Percentiles rank a stretch among this genome's conserved stretches.
phyloP scores from a whole-genome alignment of 306 rosid species.

The Prunus dulcis region DNA sequence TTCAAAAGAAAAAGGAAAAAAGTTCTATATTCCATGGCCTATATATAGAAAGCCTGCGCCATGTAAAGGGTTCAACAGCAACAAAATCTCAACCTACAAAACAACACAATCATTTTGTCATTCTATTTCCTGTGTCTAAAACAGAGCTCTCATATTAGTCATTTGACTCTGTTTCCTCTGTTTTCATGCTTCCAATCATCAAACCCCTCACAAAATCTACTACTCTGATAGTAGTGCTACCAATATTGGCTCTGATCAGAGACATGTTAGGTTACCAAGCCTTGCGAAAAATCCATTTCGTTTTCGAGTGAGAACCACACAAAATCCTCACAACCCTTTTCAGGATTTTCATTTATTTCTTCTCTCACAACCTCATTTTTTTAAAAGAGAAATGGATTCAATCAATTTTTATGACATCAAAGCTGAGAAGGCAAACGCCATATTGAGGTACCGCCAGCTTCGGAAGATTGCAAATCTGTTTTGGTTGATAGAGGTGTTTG shows the following conservation, averaged over 20 bases:
- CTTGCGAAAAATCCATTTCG: constrained; percentile 10
- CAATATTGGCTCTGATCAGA: constrained; percentile 24
- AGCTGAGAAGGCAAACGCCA: constrained; percentile 64
- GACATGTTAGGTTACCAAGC: constrained; percentile 21
- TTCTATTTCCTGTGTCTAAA: background rate
- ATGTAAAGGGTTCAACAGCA: background rate
- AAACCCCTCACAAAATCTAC: constrained; percentile 20
- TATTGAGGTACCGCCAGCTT: constrained; percentile 42
- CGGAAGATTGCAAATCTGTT: constrained; percentile 46
- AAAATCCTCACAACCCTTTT: background rate
- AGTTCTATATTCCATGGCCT: constrained; percentile 20
- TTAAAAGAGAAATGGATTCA: constrained; percentile 46
- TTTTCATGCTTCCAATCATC: constrained; percentile 44
- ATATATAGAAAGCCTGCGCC: constrained; percentile 19
- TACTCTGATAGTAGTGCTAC: constrained; percentile 30
- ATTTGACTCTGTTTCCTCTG: constrained; percentile 17
- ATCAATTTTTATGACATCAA: constrained; percentile 53
- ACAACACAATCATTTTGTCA: background rate
- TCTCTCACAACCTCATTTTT: background rate
- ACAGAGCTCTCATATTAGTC: background rate
- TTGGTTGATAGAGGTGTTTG: constrained; percentile 55
- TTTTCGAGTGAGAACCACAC: constrained; percentile 37
- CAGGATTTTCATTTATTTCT: constrained; percentile 1
- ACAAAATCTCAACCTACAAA: background rate
- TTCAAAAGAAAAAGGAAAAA: constrained; percentile 3